Evolutionary conservation across 2,329 filamentous ascomycete genomes (phyloP).

Genomic region (Ophiostoma tasmaniense): DNA sequence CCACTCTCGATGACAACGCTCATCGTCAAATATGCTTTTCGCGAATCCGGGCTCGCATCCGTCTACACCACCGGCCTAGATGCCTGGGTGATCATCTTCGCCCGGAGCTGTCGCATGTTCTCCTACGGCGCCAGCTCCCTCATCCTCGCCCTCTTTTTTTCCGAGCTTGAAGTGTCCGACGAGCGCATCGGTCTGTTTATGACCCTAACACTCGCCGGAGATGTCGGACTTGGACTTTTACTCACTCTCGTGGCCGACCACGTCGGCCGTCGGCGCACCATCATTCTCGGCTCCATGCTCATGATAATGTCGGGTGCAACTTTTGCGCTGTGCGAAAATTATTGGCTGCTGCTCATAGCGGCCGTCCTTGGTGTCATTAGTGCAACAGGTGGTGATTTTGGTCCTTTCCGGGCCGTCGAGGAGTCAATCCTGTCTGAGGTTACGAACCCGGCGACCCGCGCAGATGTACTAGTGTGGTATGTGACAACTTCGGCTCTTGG

Average conservation of each 20-base stretch:
- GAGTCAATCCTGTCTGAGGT: slow-evolving; percentile 56
- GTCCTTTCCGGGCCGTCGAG: slow-evolving; percentile 58
- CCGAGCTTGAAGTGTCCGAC: slow-evolving; percentile 47
- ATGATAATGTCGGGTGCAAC: slow-evolving; percentile 49
- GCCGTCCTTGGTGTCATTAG: slow-evolving; percentile 54
- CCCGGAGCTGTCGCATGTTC: slow-evolving; percentile 48
- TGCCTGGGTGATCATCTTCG: slow-evolving; percentile 46
- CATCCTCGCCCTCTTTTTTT: slow-evolving; percentile 54
- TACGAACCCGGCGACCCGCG: slow-evolving; percentile 43
- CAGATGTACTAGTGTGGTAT: slow-evolving; percentile 61
- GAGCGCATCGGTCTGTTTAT: slow-evolving; percentile 57
- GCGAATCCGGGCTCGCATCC: slow-evolving; percentile 41
- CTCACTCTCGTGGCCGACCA: slow-evolving; percentile 52
- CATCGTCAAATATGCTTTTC: slow-evolving; percentile 25
- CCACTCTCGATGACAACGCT: slow-evolving; percentile 13
- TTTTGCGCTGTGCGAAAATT: slow-evolving; percentile 48
- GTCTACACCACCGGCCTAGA: slow-evolving; percentile 39
- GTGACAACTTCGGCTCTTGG: slow-evolving; percentile 49
- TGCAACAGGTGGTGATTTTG: slow-evolving; percentile 56
- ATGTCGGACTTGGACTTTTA: slow-evolving; percentile 49
- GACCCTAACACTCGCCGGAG: slow-evolving; percentile 53
- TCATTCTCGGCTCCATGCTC: slow-evolving; percentile 43
- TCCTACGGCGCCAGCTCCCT: slow-evolving; percentile 55
- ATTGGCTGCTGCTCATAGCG: slow-evolving; percentile 49
- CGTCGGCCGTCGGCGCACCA: slow-evolving; percentile 46